Conservation (phyloP, 495 filamentous ascomycete genomes). For the Hypomontagnella submonticulosa region DNA sequence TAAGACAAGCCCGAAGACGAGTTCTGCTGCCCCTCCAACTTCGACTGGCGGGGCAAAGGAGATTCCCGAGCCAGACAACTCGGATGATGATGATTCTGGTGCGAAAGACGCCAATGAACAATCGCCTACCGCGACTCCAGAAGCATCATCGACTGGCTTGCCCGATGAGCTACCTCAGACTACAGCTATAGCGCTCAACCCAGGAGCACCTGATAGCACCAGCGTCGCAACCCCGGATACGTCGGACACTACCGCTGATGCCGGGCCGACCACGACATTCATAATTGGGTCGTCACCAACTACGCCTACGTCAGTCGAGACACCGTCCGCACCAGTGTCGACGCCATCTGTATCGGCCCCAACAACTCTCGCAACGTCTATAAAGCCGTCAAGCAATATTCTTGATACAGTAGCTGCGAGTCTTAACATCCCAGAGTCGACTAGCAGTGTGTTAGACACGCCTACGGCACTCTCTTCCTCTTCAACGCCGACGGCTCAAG, state of each 20-base stretch:
- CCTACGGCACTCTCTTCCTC: conserved; percentile 10
- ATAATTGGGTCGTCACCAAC: conserved; percentile 1
- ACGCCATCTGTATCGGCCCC: conserved; percentile 20
- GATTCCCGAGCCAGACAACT: conserved; percentile 16
- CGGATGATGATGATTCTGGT: conserved; percentile 3
- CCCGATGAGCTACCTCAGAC: conserved; percentile 31
- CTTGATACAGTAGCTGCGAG: conserved; percentile 39
- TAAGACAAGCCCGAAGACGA: conserved; percentile 2
- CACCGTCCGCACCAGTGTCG: neutral
- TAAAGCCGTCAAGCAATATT: conserved; percentile 36
- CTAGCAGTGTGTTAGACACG: conserved; percentile 20
- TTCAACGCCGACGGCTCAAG: conserved; percentile 7
- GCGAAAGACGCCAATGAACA: neutral
- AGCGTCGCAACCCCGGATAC: conserved; percentile 2
- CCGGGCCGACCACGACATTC: conserved; percentile 31
- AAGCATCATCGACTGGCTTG: conserved; percentile 23
- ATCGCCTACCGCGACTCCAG: conserved; percentile 1
- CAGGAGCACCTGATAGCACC: conserved; percentile 22
- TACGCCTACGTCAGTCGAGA: neutral
- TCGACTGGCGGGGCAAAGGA: conserved; percentile 6
- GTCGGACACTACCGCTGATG: conserved; percentile 22
- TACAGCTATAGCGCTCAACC: conserved; percentile 31
- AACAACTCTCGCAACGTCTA: conserved; percentile 43
- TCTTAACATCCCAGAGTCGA: conserved; percentile 36
- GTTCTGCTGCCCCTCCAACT: conserved; percentile 8